These are phyloP conservation scores for Hylodesmum podocarpum DNA, from an alignment of 306 rosid genomes.

Conservation along the genomic window DNA sequence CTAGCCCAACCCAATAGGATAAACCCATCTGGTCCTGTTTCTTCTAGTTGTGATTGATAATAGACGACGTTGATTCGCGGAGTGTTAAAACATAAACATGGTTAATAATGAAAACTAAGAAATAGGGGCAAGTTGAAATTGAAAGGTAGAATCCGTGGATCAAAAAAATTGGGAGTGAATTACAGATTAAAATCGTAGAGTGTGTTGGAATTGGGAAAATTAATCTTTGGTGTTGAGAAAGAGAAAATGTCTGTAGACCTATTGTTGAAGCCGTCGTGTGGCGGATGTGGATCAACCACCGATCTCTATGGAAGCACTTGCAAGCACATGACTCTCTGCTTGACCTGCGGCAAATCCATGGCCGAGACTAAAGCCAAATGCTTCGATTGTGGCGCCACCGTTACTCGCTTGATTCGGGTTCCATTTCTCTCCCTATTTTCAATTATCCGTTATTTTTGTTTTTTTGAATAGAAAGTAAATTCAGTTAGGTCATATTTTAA, in stretches of 20 bases:
- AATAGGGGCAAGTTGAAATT: neutral
- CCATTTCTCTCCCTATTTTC: conserved; percentile 8
- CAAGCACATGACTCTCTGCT: conserved; percentile 82
- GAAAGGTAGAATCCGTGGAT: neutral
- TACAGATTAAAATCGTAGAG: neutral
- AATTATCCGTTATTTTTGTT: neutral
- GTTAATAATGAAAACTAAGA: too few relatives aligned
- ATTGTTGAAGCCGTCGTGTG: conserved; percentile 54
- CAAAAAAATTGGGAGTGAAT: neutral
- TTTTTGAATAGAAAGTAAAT: neutral
- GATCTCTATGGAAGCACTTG: conserved; percentile 85
- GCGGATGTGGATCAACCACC: conserved; percentile 71
- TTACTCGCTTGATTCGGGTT: conserved; percentile 78
- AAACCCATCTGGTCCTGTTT: neutral
- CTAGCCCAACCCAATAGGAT: neutral
- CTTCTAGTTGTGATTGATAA: neutral
- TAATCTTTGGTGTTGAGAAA: neutral
- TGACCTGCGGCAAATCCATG: conserved; percentile 75
- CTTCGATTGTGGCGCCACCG: conserved; percentile 61
- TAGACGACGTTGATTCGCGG: neutral
- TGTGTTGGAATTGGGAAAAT: neutral
- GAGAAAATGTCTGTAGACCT: conserved; percentile 57
- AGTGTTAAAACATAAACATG: neutral
- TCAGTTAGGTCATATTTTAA: neutral
- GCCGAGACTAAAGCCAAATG: conserved; percentile 67